Evolutionary conservation across 2,329 filamentous ascomycete genomes (phyloP), one percentile per base, ranked within the genome.

Genomic region (Colletotrichum coccodes): DNA sequence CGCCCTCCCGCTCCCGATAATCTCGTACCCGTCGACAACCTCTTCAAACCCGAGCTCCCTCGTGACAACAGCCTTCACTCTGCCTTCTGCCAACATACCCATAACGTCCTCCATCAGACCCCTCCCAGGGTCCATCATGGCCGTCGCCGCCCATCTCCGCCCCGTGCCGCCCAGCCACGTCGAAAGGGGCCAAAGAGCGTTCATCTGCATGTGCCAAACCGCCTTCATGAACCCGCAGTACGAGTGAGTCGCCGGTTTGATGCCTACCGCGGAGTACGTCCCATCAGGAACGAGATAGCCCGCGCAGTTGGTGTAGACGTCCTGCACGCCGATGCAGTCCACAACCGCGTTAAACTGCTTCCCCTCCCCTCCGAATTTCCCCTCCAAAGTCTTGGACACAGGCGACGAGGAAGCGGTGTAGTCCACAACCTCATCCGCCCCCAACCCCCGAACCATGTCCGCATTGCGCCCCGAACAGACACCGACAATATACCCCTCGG

Each of bases 281-380:
- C 75, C 79, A 1, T 73, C 68, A 0, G 76, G 73, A 44, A 78
- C 76, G 38, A 87, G 77, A 67, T 83, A 87, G 4, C 61, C 42
- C 1, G 80, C 72, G 8, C 78, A 82, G 23, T 81, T 68, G 9
- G 72, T 64, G 72, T 83, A 88, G 23, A 88, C 76, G 2, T 82
- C 73, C 52, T 86, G 83, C 26, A 80, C 80, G 14, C 86, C 86
- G 5, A 84, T 79, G 50, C 82, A 84, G 71, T 89, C 86, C 50
- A 87, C 79, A 59, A 88, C 81, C 49, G 82, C 72, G 72, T 87
- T 79, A 50, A 83, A 81, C 0, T 77, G 68, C n/a, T 71, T 49
- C 23, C 56, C 63, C 57, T 53, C 53, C 7, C 16, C 14, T 3
- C 60, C 47, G 2, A 68, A 68, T 34, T 16, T 65, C 47, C 54